These are phyloP conservation scores for Chenopodium quinoa DNA, from an alignment of 148 eudicot species.

Conservation along the genomic window DNA sequence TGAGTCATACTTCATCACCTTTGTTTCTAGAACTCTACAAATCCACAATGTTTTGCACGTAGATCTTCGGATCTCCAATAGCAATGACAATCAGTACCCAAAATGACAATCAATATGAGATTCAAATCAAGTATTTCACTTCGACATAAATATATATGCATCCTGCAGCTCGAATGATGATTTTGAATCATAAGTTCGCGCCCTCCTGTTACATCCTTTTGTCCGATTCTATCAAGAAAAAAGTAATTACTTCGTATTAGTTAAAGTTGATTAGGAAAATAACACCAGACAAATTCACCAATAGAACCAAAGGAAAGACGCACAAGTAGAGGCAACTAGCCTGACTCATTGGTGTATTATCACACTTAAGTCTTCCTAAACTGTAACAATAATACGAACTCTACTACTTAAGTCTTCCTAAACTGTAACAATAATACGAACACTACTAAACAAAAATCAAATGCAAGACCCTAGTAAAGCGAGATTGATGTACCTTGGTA, in stretches of 20 bases:
- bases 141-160: background rate
- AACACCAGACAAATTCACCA: too few relatives aligned
- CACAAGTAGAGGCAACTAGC: too few relatives aligned
- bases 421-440: background rate
- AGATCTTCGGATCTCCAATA: too few relatives aligned
- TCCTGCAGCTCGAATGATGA: background rate
- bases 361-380: background rate
- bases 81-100: background rate
- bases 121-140: background rate
- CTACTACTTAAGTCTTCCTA: too few relatives aligned
- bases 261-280: too few relatives aligned
- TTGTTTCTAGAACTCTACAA: background rate
- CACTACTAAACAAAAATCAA: background rate
- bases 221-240: background rate
- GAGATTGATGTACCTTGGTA: constrained; percentile 11
- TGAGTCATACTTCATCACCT: background rate
- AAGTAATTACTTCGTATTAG: background rate
- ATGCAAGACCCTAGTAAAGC: background rate
- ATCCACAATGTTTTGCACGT: too few relatives aligned
- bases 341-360: too few relatives aligned
- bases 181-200: background rate
- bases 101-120: background rate
- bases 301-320: too few relatives aligned
- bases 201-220: background rate
- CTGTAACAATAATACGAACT: background rate